These are phyloP conservation scores for Vitis hybrid DNA, from an alignment of 177 flowering plant genomes.

Conservation along the genomic window DNA sequence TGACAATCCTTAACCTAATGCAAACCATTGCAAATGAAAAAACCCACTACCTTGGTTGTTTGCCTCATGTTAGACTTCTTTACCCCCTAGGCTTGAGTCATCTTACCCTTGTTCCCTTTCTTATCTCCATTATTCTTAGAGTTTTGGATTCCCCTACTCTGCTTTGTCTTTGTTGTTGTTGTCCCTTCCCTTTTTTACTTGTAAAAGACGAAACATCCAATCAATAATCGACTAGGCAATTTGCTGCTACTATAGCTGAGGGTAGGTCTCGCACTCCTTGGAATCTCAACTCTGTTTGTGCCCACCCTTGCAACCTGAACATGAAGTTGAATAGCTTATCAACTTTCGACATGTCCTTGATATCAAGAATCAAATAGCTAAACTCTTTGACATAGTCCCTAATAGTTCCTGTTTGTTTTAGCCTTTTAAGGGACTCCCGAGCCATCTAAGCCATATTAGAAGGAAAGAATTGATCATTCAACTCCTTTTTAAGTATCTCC, in stretches of 20 bases:
- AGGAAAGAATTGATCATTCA: background rate
- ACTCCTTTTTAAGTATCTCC: too few relatives aligned
- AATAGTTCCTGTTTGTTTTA: background rate
- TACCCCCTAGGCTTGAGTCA: too few relatives aligned
- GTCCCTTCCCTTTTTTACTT: background rate
- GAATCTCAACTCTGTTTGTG: background rate
- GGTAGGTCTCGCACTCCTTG: background rate
- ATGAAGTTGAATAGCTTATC: slow-evolving; percentile 2
- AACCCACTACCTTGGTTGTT: too few relatives aligned
- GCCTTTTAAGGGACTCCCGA: background rate
- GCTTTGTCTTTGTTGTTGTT: background rate
- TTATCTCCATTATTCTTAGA: too few relatives aligned
- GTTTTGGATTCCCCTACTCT: too few relatives aligned
- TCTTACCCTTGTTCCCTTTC: too few relatives aligned
- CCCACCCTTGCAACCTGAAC: too few relatives aligned
- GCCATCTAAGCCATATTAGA: background rate
- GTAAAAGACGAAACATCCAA: too few relatives aligned
- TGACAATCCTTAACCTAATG: too few relatives aligned
- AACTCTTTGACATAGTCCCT: slow-evolving; percentile 3
- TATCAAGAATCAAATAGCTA: slow-evolving; percentile 3
- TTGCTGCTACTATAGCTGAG: background rate
- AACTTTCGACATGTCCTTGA: slow-evolving; percentile 1
- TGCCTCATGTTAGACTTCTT: too few relatives aligned
- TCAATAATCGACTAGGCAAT: too few relatives aligned
- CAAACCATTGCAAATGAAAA: too few relatives aligned